Percentiles rank a stretch among this genome's conserved stretches.
These are phyloP conservation scores for Lipomyces kockii DNA, from an alignment of 805 yeast genomes.

Conservation along the genomic window DNA sequence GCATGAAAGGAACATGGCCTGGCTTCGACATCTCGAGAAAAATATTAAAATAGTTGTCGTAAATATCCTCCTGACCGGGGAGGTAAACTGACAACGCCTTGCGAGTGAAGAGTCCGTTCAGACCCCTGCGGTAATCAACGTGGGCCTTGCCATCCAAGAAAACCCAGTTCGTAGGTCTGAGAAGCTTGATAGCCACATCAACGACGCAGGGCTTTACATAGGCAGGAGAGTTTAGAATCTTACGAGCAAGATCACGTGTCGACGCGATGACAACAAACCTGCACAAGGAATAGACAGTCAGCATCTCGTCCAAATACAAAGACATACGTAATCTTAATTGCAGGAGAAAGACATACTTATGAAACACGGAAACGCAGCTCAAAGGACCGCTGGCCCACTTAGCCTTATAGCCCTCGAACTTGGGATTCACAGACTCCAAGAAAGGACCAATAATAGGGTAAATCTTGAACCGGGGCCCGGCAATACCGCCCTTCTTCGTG, in stretches of 20 bases:
- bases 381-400: slow-evolving; percentile 96
- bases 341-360: slow-evolving; percentile 55
- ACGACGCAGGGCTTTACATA: slow-evolving; percentile 97
- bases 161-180: slow-evolving; percentile 97
- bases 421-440: slow-evolving; percentile 90
- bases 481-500: slow-evolving; percentile 80
- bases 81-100: slow-evolving; percentile 81
- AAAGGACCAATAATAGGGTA: slow-evolving; percentile 98
- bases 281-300: neutral
- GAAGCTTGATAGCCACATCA: slow-evolving; percentile 91
- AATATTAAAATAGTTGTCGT: slow-evolving; percentile 76
- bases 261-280: slow-evolving; percentile 89
- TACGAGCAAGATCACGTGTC: slow-evolving; percentile 83
- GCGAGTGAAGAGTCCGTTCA: slow-evolving; percentile 87
- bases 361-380: slow-evolving; percentile 96
- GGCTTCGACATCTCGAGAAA: slow-evolving; percentile 62
- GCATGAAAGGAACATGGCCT: slow-evolving; percentile 79
- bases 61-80: slow-evolving; percentile 81
- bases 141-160: slow-evolving; percentile 96
- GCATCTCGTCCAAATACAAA: neutral
- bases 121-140: slow-evolving; percentile 85
- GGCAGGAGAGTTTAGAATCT: slow-evolving; percentile 79
- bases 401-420: slow-evolving; percentile 87
- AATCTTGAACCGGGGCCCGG: slow-evolving; percentile 83
- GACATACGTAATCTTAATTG: neutral